These are phyloP conservation scores for Gomphus sp. DNA, from an alignment of 1,284 basidiomycete species.

Conservation along the genomic window DNA sequence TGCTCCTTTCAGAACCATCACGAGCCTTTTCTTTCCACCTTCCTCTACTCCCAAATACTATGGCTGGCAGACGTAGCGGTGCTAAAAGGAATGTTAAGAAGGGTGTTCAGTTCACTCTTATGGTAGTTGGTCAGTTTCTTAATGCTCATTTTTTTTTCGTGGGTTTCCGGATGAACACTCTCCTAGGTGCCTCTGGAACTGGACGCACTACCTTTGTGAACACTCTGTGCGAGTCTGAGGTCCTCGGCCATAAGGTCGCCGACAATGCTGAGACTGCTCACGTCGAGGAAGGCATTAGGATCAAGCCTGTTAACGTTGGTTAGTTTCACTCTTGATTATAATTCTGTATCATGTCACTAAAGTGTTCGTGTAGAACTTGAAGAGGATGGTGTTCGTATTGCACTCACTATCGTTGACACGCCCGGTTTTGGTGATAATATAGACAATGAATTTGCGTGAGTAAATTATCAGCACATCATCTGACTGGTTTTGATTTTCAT, in stretches of 20 bases:
- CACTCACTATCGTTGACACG: slow-evolving; percentile 96
- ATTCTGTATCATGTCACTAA: background rate
- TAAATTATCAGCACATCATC: slow-evolving; percentile 14
- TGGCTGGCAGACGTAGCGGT: slow-evolving; percentile 79
- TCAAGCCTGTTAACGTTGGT: slow-evolving; percentile 95
- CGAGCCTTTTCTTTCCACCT: slow-evolving; percentile 6
- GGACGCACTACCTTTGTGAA: slow-evolving; percentile 98
- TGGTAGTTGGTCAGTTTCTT: slow-evolving; percentile 76
- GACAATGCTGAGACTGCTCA: slow-evolving; percentile 88
- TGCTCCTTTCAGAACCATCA: slow-evolving; percentile 5
- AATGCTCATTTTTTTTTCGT: slow-evolving; percentile 3
- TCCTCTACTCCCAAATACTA: slow-evolving; percentile 28
- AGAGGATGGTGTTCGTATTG: slow-evolving; percentile 97
- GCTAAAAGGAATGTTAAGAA: slow-evolving; percentile 86
- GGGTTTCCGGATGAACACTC: slow-evolving; percentile 14
- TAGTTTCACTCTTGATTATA: slow-evolving; percentile 24
- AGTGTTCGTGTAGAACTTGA: slow-evolving; percentile 68
- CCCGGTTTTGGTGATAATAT: slow-evolving; percentile 99
- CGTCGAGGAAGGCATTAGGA: slow-evolving; percentile 89
- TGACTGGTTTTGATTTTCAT: background rate
- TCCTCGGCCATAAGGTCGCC: slow-evolving; percentile 77
- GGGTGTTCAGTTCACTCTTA: slow-evolving; percentile 92
- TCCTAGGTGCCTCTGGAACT: slow-evolving; percentile 84
- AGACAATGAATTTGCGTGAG: slow-evolving; percentile 96
- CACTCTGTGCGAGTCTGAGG: slow-evolving; percentile 92